Conservation (phyloP, 352 stramenopile genomes). For the Stramenopiles sp. region DNA sequence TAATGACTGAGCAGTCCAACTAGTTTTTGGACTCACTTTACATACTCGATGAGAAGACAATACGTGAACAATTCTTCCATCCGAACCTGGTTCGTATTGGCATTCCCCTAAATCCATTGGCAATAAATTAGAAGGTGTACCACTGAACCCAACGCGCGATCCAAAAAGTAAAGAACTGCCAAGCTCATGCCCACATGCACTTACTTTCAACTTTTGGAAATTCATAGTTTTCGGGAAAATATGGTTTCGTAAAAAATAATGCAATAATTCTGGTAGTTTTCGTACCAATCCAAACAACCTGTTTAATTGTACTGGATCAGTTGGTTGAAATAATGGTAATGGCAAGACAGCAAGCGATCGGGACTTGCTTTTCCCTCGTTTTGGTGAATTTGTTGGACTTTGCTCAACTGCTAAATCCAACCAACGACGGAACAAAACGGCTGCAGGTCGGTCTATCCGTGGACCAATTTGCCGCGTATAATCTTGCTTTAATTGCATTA, state of each 20-base stretch:
- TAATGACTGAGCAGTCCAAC: constrained; percentile 46
- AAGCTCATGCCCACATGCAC: constrained; percentile 93
- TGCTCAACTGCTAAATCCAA: constrained; percentile 24
- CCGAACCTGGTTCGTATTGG: constrained; percentile 90
- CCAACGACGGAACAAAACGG: constrained; percentile 50
- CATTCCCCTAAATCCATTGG: constrained; percentile 94
- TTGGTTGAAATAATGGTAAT: constrained; percentile 87
- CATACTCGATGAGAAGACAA: constrained; percentile 77
- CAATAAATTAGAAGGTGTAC: constrained; percentile 93
- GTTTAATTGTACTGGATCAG: constrained; percentile 81
- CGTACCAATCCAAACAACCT: constrained; percentile 77
- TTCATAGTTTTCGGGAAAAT: constrained; percentile 98
- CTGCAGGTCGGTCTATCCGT: constrained; percentile 45
- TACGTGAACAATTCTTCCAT: constrained; percentile 92
- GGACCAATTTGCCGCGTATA: constrained; percentile 55
- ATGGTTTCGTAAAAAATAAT: constrained; percentile 92
- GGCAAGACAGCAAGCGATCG: constrained; percentile 44
- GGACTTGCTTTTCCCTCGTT: constrained; percentile 16
- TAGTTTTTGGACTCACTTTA: constrained; percentile 48
- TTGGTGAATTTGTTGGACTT: constrained; percentile 20
- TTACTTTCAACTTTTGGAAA: constrained; percentile 95
- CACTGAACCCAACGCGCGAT: constrained; percentile 90
- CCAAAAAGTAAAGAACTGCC: constrained; percentile 92
- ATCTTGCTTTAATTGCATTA: constrained; percentile 61
- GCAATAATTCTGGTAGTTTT: constrained; percentile 74